Percentiles rank a stretch among this genome's conserved stretches.
These are phyloP conservation scores for Blastocystis sp. DNA, from an alignment of 352 stramenopile species.

Conservation along the genomic window DNA sequence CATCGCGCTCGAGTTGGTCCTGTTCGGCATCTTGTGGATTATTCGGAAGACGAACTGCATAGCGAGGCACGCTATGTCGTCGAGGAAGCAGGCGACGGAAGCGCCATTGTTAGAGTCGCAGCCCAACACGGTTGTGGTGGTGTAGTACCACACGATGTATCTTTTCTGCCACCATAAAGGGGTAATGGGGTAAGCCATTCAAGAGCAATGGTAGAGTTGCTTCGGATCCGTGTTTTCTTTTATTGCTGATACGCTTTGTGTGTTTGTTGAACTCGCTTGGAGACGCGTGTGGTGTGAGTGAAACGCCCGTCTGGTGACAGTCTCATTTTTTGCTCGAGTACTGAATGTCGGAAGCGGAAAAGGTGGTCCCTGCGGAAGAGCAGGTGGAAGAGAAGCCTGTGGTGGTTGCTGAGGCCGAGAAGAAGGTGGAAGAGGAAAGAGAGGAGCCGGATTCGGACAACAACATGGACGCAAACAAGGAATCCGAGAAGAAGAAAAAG, in stretches of 20 bases:
- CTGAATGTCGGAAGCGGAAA: conserved; percentile 1
- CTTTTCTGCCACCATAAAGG: too few relatives aligned
- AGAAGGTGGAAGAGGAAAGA: neutral
- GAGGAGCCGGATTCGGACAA: neutral
- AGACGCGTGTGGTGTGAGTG: too few relatives aligned
- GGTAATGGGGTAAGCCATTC: too few relatives aligned
- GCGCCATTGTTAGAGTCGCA: neutral
- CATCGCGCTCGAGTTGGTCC: neutral
- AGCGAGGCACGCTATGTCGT: neutral
- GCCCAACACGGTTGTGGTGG: too few relatives aligned
- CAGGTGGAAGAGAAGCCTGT: neutral
- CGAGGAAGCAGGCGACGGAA: neutral
- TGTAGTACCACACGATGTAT: too few relatives aligned
- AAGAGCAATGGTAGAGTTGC: too few relatives aligned
- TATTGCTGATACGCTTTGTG: too few relatives aligned
- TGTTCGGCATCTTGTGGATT: neutral
- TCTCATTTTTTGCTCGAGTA: neutral
- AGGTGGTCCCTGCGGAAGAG: neutral
- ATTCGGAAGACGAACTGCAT: neutral
- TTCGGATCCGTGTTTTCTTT: too few relatives aligned
- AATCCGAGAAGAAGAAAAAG: conserved; percentile 60
- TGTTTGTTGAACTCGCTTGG: too few relatives aligned
- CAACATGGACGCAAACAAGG: conserved; percentile 26
- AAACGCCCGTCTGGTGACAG: too few relatives aligned
- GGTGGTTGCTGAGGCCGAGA: neutral